Evolutionary conservation across 2,329 filamentous ascomycete species (phyloP), one percentile per base, ranked within the genome.

Genomic region (Fusarium scirpi): DNA sequence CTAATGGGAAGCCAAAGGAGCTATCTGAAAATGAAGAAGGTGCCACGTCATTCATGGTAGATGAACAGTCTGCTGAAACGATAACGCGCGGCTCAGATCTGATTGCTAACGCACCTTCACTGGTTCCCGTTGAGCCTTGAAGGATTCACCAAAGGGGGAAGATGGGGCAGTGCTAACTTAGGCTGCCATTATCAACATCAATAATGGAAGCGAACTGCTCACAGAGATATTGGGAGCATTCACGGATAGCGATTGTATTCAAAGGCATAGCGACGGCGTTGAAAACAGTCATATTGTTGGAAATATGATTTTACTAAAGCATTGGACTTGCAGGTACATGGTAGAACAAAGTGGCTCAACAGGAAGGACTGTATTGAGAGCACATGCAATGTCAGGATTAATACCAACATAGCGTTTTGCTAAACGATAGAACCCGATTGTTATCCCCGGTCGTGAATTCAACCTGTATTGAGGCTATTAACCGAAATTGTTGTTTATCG

Each of bases 261-360:
- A 58, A 55, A 63, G 57, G 65, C 70, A 73, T 71, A 73, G 70
- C 70, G 70, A 73, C 43, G 70, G 70, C 70, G 70, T 73, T 73
- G 40, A 62, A 62, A 54, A 55, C 34, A 61, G 29, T 27, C 25
- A 41, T 27, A 40, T 57, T 24, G 48, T 46, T 51, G 65, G 61
- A 56, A 38, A 60, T 62, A 62, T 38, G 43, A 22, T 52, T 34
- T 62, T 45, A 44, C 24, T 52, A 20, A 18, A 43, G 7, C 16
- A 22, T 30, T 47, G 56, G 38, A 34, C 32, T 32, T 20, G 34
- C n/a, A 44, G 49, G 53, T 55, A 38, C 10, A 38, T n/a, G 6
- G 43, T 20, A 59, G 47, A 43, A 57, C 16, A 6, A 25, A 49
- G 48, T 41, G 41, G 24, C 32, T 56, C 40, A 16, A 56, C 22